Evolutionary conservation across 164 flowering plant genomes (phyloP).

Genomic region (Malania oleifera): DNA sequence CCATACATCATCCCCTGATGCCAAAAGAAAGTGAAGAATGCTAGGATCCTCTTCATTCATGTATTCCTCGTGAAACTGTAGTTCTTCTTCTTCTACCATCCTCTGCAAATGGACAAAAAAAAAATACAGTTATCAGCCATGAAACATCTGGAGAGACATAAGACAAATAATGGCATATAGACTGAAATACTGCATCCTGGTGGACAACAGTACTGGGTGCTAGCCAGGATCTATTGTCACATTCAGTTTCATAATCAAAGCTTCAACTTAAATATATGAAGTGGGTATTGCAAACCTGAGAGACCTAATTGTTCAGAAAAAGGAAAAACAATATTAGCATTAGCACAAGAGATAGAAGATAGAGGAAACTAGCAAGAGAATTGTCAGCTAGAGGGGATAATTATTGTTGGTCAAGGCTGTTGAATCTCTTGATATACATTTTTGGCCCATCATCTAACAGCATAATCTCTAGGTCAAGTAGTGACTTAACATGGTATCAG

Average conservation of each 20-base stretch:
- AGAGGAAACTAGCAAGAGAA: too few relatives aligned
- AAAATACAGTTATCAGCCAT: constrained; percentile 4
- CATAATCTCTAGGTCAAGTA: too few relatives aligned
- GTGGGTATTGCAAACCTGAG: too few relatives aligned
- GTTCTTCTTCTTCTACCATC: constrained; percentile 91
- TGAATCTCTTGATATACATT: too few relatives aligned
- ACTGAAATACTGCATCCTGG: neutral
- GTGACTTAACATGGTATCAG: too few relatives aligned
- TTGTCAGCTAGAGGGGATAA: too few relatives aligned
- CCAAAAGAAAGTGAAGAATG: constrained; percentile 94
- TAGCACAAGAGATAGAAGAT: too few relatives aligned
- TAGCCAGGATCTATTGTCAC: neutral
- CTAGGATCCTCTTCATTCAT: constrained; percentile 97
- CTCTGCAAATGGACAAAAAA: constrained; percentile 42
- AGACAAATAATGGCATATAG: neutral
- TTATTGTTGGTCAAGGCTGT: too few relatives aligned
- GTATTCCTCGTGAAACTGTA: constrained; percentile 89
- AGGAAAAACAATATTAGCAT: too few relatives aligned
- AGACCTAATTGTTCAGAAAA: too few relatives aligned
- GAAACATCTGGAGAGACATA: neutral
- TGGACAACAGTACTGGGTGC: neutral
- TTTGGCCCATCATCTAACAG: too few relatives aligned
- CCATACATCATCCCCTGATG: constrained; percentile 95
- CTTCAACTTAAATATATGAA: neutral
- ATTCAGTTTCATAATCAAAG: constrained; percentile 4